Evolutionary conservation across 1,284 basidiomycete genomes (phyloP), one percentile per base, ranked within the genome.

Genomic region (Wolfiporia cocos): DNA sequence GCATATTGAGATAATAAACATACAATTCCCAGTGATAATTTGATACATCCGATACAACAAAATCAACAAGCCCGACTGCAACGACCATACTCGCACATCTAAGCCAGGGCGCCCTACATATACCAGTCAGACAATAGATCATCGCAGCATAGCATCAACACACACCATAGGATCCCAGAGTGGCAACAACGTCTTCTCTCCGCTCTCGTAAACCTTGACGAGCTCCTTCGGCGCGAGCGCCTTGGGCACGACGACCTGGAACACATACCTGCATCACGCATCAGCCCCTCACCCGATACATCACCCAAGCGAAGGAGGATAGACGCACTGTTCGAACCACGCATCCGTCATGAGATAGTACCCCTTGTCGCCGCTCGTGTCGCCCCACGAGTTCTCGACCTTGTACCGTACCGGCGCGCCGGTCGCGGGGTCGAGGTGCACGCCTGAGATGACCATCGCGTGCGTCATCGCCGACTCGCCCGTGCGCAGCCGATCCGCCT

Each of bases 311-410:
- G 28, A 17, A 35, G 6, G 22, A 9, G 24, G 46, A 39, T 31
- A 41, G 4, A 79, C 86, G 51, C 62, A 92, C 81, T 97, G 74
- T 48, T 86, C 80, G 65, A 97, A 97, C 94, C 94, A 97, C 32
- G 70, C 71, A 49, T 88, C 85, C 34, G 81, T 86, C 89, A 95
- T 95, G 53, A 95, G 81, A 67, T 89, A 93, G 67, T 84, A 97
- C 2, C 92, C 94, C 55, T 92, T 84, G 50, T 91, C 74, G 17
- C 94, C 90, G 0, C 72, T 74, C 0, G 69, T 69, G n/a, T 82
- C 77, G 19, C 90, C 87, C 95, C 94, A 98, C 7, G 82, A 87
- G 69, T 98, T 98, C 73, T 98, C 93, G 10, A 97, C 89, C 64
- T 92, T 88, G 76, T 91, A 98, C 10, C 92, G 74, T 23, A 93